Conservation (phyloP, 2,329 filamentous ascomycete genomes). For the Onygenales sp. region DNA sequence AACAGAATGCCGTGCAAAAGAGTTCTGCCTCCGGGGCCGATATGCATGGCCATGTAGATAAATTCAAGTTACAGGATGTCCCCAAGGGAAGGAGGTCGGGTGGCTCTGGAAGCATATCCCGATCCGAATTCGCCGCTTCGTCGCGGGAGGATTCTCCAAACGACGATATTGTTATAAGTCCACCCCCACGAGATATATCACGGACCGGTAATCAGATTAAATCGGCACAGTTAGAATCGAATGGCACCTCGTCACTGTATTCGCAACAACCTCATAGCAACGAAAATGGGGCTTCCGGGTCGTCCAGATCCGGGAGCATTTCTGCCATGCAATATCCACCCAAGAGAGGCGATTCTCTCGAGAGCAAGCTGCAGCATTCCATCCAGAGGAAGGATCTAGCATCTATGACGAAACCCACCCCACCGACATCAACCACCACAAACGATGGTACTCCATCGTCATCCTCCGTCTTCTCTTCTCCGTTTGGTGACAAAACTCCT, state of each 20-base stretch:
- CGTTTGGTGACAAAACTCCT: not conserved
- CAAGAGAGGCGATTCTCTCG: constrained; percentile 53
- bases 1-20: constrained; percentile 5
- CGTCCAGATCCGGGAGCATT: constrained; percentile 22
- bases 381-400: constrained; percentile 57
- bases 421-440: not conserved
- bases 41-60: constrained; percentile 33
- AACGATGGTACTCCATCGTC: constrained; percentile 12
- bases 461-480: constrained; percentile 5
- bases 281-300: constrained; percentile 20
- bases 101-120: constrained; percentile 26
- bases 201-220: not conserved
- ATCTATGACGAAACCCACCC: constrained; percentile 13
- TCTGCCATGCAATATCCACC: constrained; percentile 31
- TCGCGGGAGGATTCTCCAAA: constrained; percentile 29
- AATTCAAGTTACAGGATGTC: constrained; percentile 73
- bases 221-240: not conserved
- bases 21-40: constrained; percentile 9
- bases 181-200: not conserved
- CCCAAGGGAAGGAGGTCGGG: constrained; percentile 54
- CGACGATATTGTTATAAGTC: constrained; percentile 1
- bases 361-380: constrained; percentile 39
- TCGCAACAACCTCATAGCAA: constrained; percentile 3
- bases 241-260: not conserved
- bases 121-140: constrained; percentile 19